phyloP scores from a whole-genome alignment of 2,329 filamentous ascomycete species.

The Pseudogymnoascus sp. region DNA sequence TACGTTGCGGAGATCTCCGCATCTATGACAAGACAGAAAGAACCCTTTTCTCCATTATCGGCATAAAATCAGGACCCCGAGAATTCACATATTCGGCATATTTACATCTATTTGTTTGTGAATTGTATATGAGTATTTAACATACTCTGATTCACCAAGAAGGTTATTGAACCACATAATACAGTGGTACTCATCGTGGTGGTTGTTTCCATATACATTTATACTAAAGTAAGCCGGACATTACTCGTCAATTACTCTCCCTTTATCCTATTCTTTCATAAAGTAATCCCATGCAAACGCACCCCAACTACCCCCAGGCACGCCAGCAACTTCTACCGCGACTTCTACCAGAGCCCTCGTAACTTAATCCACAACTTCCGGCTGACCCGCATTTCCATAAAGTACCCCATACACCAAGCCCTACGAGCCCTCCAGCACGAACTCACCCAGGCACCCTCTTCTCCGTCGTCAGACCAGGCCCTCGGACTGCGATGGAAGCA shows the following conservation, averaged over 20 bases:
- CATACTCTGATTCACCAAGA: neutral
- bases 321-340: neutral
- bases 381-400: conserved; percentile 1
- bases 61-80: neutral
- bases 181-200: neutral
- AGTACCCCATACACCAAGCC: neutral
- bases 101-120: neutral
- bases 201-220: neutral
- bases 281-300: neutral
- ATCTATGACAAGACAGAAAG: neutral
- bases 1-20: neutral
- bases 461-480: neutral
- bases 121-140: neutral
- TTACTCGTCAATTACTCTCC: neutral
- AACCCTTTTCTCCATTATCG: neutral
- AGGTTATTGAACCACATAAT: neutral
- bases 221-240: neutral
- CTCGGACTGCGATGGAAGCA: neutral
- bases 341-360: neutral
- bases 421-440: conserved; percentile 3
- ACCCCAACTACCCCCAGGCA: neutral
- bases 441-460: neutral
- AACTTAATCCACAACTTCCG: neutral
- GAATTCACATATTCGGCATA: neutral
- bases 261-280: neutral